Evolutionary conservation across 2,329 filamentous ascomycete genomes (phyloP), one percentile per base, ranked within the genome.

Genomic region (Corynespora cassiicola): DNA sequence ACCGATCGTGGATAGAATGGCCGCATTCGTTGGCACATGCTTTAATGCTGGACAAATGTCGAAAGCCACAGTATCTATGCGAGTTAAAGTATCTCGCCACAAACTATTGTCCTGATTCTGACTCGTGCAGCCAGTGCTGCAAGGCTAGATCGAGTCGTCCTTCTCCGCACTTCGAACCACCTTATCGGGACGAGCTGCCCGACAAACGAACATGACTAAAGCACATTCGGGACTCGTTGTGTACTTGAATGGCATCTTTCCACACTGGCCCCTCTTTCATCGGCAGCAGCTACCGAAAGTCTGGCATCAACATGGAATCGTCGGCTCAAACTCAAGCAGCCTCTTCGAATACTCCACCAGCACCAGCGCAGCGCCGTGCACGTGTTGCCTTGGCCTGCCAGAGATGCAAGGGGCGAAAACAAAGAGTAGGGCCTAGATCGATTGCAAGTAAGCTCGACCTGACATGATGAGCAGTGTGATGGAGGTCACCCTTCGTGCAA

Each of bases 361-460:
- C 36, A 14, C 35, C 36, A 27, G 35, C 39, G 16, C 25, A 45
- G 19, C 51, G 52, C 6, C 46, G 53, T 39, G 38, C 45, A 34
- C 54, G 56, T 4, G 52, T 57, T 14, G 53, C 47, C 8, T 40
- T 58, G 34, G 56, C 56, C 9, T 60, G 55, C 32, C 52, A 53
- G 36, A 46, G 54, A 42, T 60, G 56, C 28, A 60, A 60, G 32
- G 42, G 56, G 9, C 45, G 56, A 35, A 60, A 60, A 33, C 56
- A 60, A 27, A 47, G 45, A 33, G 56, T 60, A 48, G 38, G 53
- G 24, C 30, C 19, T 36, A 25, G 18, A n/a, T n/a, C n/a, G n/a
- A n/a, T n/a, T n/a, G n/a, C n/a, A 15, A 24, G 25, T 8, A 11
- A 2, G 9, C 7, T 11, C 14, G 8, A 20, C 31, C 28, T 41